Evolutionary conservation across 768 basidiomycete genomes (phyloP), one percentile per base, ranked within the genome.

Genomic region (Leccinellum luteum): DNA sequence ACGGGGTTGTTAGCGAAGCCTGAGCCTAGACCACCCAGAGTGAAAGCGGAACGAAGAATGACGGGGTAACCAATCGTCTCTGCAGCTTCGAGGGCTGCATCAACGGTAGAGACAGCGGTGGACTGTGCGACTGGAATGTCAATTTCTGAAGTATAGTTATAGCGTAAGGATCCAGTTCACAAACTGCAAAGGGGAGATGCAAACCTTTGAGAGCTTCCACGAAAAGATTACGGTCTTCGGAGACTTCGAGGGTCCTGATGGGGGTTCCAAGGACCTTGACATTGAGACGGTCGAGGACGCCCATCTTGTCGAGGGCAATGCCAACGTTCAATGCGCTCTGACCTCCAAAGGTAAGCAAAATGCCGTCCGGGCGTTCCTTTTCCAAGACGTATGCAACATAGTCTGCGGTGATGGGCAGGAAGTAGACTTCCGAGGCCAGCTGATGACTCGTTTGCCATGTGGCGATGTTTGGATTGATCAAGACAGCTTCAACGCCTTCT

Each of bases 391-490:
- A 98, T 60, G 97, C 96, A 61, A 99, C 97, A 74, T 98, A 98
- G 74, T 98, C 97, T 52, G 92, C 76, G 0, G 97, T 98, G 67
- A 99, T 85, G 48, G 97, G 97, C 34, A 99, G 76, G 77, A 98
- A 99, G 77, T 98, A 99, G 64, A 98, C 94, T 72, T 98, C 92
- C 1, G 89, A 89, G 28, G 97, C 97, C 61, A 99, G 81, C 72
- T 98, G 87, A 71, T 99, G 97, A 8, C 95, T 98, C 1, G 97
- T 98, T 76, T 99, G 97, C 89, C 96, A 98, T 30, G 97, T 98
- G 44, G 97, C 96, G 62, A 98, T 98, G 71, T 99, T 98, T 48
- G 97, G 97, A 74, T 98, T 99, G 73, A 99, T 93, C 61, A 99
- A 86, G 61, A 99, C 87, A 31, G 94, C 92, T 55, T 90, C 83